Percentiles rank a stretch among this genome's conserved stretches.
Evolutionary conservation across 2,329 filamentous ascomycete species (phyloP).

Genomic region (Sarocladium kiliense): DNA sequence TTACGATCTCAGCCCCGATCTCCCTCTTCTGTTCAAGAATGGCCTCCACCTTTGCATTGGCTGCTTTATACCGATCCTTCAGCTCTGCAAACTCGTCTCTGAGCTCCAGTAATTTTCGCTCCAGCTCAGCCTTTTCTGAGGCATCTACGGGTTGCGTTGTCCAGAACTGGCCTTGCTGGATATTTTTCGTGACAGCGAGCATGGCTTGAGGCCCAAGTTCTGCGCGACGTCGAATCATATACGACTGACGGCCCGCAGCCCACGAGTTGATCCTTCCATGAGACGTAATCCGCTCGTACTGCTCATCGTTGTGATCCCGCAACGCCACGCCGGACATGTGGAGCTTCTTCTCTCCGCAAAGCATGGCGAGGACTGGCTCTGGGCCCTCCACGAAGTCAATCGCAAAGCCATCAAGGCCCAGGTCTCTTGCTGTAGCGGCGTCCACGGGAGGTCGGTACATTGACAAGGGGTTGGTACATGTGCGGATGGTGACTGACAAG

Average conservation of each 20-base stretch:
- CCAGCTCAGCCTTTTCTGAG: slow-evolving; percentile 57
- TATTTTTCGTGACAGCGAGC: slow-evolving; percentile 59
- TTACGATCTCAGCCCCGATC: slow-evolving; percentile 33
- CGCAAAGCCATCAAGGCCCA: slow-evolving; percentile 76
- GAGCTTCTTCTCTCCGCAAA: slow-evolving; percentile 69
- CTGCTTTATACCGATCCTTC: slow-evolving; percentile 24
- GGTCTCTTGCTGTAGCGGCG: slow-evolving; percentile 43
- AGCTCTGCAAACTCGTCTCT: slow-evolving; percentile 28
- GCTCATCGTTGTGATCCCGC: slow-evolving; percentile 57
- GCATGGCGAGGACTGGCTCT: slow-evolving; percentile 77
- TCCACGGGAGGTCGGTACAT: slow-evolving; percentile 51
- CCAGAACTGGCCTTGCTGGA: slow-evolving; percentile 64
- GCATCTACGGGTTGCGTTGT: slow-evolving; percentile 71
- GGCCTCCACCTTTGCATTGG: slow-evolving; percentile 33
- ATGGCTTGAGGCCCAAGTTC: slow-evolving; percentile 76
- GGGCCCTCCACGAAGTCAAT: slow-evolving; percentile 78
- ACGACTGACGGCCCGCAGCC: slow-evolving; percentile 61
- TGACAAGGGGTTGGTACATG: slow-evolving; percentile 48
- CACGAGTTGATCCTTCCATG: slow-evolving; percentile 59
- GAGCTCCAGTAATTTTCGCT: slow-evolving; percentile 44
- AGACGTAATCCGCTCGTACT: slow-evolving; percentile 60
- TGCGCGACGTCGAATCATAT: slow-evolving; percentile 61
- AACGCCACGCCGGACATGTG: slow-evolving; percentile 64
- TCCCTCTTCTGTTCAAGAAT: slow-evolving; percentile 38
- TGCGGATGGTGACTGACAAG: slow-evolving; percentile 69